A percentile compares a stretch with the other conserved stretches of the same genome.
Conservation (phyloP, 805 yeast species). For the Wickerhamomyces tratensis region DNA sequence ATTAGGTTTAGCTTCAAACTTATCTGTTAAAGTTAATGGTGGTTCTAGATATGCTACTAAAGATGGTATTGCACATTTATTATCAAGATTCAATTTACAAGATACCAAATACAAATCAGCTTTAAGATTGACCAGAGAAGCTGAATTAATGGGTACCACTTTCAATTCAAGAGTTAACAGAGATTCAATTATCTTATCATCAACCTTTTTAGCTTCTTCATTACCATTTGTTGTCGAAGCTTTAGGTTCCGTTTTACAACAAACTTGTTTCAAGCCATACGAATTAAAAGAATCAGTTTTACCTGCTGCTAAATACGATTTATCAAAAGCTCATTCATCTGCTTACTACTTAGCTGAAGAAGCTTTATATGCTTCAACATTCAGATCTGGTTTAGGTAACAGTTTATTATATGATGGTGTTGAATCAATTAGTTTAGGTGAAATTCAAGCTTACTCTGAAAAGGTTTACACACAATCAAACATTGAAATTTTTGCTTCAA, state of each 20-base stretch:
- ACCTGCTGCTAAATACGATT: slow-evolving; percentile 68
- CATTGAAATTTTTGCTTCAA: slow-evolving; percentile 62
- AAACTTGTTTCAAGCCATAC: slow-evolving; percentile 70
- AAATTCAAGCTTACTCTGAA: slow-evolving; percentile 56
- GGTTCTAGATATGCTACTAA: slow-evolving; percentile 67
- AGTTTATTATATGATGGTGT: slow-evolving; percentile 69
- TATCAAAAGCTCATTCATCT: slow-evolving; percentile 37
- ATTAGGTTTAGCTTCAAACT: slow-evolving; percentile 58
- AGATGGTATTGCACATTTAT: slow-evolving; percentile 80
- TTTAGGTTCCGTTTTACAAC: slow-evolving; percentile 61
- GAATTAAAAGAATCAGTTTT: slow-evolving; percentile 75
- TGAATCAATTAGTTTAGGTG: slow-evolving; percentile 47
- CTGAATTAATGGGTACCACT: slow-evolving; percentile 86
- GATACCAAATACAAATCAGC: slow-evolving; percentile 80
- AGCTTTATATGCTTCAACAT: slow-evolving; percentile 69
- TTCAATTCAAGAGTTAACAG: slow-evolving; percentile 65
- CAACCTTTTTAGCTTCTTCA: slow-evolving; percentile 78
- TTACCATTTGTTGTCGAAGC: slow-evolving; percentile 89
- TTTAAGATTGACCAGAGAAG: slow-evolving; percentile 86
- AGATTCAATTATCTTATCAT: slow-evolving; percentile 72
- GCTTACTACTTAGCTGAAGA: slow-evolving; percentile 61
- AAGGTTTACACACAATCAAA: slow-evolving; percentile 61
- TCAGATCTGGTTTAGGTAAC: slow-evolving; percentile 83
- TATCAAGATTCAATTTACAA: slow-evolving; percentile 76
- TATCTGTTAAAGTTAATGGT: slow-evolving; percentile 75